Conservation (phyloP, 768 basidiomycete genomes). For the Symmetrospora coprosmae region DNA sequence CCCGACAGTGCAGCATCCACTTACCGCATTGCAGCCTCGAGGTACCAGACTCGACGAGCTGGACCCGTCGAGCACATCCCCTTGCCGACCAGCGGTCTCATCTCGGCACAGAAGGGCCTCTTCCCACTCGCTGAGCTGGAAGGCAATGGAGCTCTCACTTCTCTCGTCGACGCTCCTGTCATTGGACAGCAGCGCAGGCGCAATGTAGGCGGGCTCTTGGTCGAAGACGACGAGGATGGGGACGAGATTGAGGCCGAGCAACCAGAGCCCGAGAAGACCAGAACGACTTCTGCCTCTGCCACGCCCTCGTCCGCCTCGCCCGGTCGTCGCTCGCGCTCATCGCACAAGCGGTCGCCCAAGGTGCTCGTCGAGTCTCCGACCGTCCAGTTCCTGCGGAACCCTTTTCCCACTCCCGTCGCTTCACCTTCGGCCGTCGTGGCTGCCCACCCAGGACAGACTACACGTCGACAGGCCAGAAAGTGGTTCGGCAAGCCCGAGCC, state of each 20-base stretch:
- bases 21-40: neutral
- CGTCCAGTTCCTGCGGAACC: constrained; percentile 9
- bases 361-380: neutral
- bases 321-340: neutral
- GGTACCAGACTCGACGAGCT: neutral
- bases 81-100: too few relatives aligned
- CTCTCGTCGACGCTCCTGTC: too few relatives aligned
- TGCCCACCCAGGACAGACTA: too few relatives aligned
- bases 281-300: neutral
- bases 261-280: too few relatives aligned
- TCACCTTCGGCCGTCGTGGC: neutral
- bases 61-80: neutral
- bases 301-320: neutral
- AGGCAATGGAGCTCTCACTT: too few relatives aligned
- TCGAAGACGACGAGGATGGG: too few relatives aligned
- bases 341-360: neutral
- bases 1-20: neutral
- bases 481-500: too few relatives aligned
- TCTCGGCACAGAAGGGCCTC: too few relatives aligned
- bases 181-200: neutral
- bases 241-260: too few relatives aligned
- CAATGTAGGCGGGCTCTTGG: neutral
- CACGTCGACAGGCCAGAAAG: too few relatives aligned
- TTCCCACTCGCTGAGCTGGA: too few relatives aligned
- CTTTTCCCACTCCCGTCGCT: constrained; percentile 6